A percentile compares a stretch with the other conserved stretches of the same genome.
Conservation (phyloP, 2,329 filamentous ascomycete genomes). For the Sarocladium oryzae region DNA sequence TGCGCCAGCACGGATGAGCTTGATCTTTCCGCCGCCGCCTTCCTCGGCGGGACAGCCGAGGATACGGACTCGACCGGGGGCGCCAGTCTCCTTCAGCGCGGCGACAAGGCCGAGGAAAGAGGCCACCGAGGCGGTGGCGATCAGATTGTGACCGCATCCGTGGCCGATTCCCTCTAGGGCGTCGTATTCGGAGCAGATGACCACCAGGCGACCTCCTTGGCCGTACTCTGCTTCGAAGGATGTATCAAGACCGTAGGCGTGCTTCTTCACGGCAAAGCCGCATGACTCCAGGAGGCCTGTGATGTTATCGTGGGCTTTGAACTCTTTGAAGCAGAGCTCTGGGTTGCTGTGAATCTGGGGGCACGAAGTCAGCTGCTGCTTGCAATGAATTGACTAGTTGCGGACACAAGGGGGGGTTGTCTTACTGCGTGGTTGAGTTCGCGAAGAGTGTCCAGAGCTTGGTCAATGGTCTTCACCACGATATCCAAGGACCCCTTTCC, state of each 20-base stretch:
- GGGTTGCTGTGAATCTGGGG: slow-evolving; percentile 36
- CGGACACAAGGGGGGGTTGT: neutral
- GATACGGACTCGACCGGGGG: slow-evolving; percentile 28
- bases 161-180: slow-evolving; percentile 29
- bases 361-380: no score
- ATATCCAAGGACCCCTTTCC: neutral
- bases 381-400: no score
- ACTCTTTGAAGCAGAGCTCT: slow-evolving; percentile 34
- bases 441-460: neutral
- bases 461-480: neutral
- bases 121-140: slow-evolving; percentile 24
- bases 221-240: slow-evolving; percentile 24
- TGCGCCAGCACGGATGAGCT: slow-evolving; percentile 27
- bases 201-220: slow-evolving; percentile 23
- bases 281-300: slow-evolving; percentile 25
- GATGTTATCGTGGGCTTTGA: slow-evolving; percentile 33
- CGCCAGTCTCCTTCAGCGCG: slow-evolving; percentile 20
- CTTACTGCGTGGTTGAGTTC: neutral
- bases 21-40: slow-evolving; percentile 35
- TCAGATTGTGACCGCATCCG: slow-evolving; percentile 26
- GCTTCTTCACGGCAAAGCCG: slow-evolving; percentile 21
- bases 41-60: slow-evolving; percentile 36
- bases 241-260: slow-evolving; percentile 27
- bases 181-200: slow-evolving; percentile 32
- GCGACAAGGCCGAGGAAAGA: slow-evolving; percentile 22